A percentile compares a stretch with the other conserved stretches of the same genome.
phyloP scores from a whole-genome alignment of 768 basidiomycete genomes.

The Trametes meyenii region DNA sequence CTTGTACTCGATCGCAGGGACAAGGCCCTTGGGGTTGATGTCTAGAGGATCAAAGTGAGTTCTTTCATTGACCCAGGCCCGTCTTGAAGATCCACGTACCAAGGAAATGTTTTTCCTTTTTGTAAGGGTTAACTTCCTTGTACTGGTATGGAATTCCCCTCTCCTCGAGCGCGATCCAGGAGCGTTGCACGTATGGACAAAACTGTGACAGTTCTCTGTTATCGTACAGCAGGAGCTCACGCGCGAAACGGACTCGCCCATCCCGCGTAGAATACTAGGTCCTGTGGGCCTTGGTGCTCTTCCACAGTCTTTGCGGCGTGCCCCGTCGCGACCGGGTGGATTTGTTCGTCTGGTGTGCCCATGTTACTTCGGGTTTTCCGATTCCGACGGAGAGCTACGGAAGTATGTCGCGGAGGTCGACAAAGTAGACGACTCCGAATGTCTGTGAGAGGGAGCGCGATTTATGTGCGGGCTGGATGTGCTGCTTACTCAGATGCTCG shows the following conservation, averaged over 20 bases:
- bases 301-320: constrained; percentile 53
- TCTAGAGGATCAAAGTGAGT: constrained; percentile 30
- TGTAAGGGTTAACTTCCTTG: constrained; percentile 70
- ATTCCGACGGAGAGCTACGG: too few relatives aligned
- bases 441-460: too few relatives aligned
- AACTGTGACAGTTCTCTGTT: background rate
- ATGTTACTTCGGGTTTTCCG: too few relatives aligned
- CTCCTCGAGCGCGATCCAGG: constrained; percentile 71
- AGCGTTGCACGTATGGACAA: constrained; percentile 44
- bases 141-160: constrained; percentile 68
- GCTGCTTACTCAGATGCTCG: too few relatives aligned
- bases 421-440: too few relatives aligned
- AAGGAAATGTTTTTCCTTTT: constrained; percentile 61
- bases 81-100: constrained; percentile 35
- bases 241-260: constrained; percentile 45
- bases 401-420: too few relatives aligned
- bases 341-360: constrained; percentile 43
- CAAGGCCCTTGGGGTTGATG: constrained; percentile 72
- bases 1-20: constrained; percentile 58
- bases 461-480: too few relatives aligned
- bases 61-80: constrained; percentile 12
- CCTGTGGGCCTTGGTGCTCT: constrained; percentile 53
- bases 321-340: constrained; percentile 62
- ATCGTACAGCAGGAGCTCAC: too few relatives aligned
- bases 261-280: constrained; percentile 60